These are phyloP conservation scores for Achlya hypogyna DNA, from an alignment of 352 stramenopile genomes.

Conservation along the genomic window DNA sequence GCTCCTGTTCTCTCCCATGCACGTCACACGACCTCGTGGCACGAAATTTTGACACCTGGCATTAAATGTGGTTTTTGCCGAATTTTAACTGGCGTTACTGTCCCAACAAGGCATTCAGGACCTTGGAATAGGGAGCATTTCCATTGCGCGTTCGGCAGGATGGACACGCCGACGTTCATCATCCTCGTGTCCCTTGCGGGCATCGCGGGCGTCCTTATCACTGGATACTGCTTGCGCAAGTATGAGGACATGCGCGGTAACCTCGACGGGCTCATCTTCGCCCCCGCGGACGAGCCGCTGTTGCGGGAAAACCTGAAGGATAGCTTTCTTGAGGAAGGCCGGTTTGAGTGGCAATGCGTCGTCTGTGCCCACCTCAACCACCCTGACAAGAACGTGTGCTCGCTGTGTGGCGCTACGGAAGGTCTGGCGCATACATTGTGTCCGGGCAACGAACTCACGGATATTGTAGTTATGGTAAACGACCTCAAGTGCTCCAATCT, in stretches of 20 bases:
- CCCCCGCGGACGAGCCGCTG: slow-evolving; percentile 26
- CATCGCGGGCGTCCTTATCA: background rate
- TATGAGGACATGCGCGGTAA: background rate
- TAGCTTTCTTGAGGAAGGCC: slow-evolving; percentile 47
- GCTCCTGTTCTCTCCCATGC: background rate
- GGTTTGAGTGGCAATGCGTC: slow-evolving; percentile 63
- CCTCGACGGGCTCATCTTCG: slow-evolving; percentile 1
- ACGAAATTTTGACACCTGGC: background rate
- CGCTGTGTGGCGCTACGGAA: slow-evolving; percentile 50
- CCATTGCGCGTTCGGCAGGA: no score
- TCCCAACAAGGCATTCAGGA: no score
- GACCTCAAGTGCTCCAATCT: slow-evolving; percentile 5
- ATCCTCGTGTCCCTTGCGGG: background rate
- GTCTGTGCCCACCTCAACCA: slow-evolving; percentile 71
- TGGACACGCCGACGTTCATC: slow-evolving; percentile 8
- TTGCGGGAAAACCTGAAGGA: slow-evolving; percentile 58
- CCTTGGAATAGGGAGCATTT: no score
- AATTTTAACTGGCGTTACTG: no score
- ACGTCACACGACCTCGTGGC: background rate
- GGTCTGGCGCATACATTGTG: slow-evolving; percentile 19
- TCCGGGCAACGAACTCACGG: background rate
- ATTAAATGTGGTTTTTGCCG: background rate
- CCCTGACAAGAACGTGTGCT: slow-evolving; percentile 46
- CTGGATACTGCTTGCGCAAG: background rate
- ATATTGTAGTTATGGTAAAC: background rate